A percentile compares a stretch with the other conserved stretches of the same genome.
Conservation (phyloP, 164 flowering plant species). For the Stephania yunnanensis region DNA sequence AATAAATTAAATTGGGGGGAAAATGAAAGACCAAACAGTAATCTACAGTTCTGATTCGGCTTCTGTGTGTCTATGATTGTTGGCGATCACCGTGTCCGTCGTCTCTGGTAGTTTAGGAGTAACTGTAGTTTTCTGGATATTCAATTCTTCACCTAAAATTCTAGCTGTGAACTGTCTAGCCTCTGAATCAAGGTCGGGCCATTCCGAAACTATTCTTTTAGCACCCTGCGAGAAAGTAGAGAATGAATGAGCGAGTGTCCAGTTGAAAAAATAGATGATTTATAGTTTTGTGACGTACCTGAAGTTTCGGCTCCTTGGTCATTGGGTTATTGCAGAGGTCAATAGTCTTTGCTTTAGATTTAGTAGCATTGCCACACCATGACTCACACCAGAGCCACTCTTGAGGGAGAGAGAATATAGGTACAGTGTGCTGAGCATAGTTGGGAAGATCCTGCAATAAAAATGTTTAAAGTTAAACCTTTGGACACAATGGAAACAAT, state of each 20-base stretch:
- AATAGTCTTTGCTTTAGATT: slow-evolving; percentile 12
- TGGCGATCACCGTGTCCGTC: slow-evolving; percentile 6
- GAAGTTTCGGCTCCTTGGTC: slow-evolving; percentile 99
- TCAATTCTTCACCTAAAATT: slow-evolving; percentile 58
- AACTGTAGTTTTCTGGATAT: slow-evolving; percentile 26
- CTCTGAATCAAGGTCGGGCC: slow-evolving; percentile 81
- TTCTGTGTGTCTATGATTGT: slow-evolving; percentile 37
- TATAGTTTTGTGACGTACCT: slow-evolving; percentile 32
- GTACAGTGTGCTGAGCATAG: slow-evolving; percentile 93
- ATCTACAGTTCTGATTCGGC: slow-evolving; percentile 59
- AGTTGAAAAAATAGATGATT: not conserved
- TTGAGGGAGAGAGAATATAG: slow-evolving; percentile 86
- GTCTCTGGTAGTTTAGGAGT: slow-evolving; percentile 16
- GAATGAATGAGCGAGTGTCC: not conserved
- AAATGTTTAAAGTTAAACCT: not conserved
- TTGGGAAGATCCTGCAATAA: slow-evolving; percentile 92
- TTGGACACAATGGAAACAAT: not conserved
- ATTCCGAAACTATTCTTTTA: slow-evolving; percentile 81
- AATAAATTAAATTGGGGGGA: not conserved
- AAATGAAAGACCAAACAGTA: not conserved
- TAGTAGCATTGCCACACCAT: slow-evolving; percentile 15
- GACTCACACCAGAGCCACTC: slow-evolving; percentile 15
- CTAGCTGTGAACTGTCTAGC: slow-evolving; percentile 75
- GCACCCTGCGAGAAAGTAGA: slow-evolving; percentile 60
- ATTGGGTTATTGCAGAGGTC: slow-evolving; percentile 79